Conservation (phyloP, 2,329 filamentous ascomycete genomes). For the Pseudogymnoascus pannorum region DNA sequence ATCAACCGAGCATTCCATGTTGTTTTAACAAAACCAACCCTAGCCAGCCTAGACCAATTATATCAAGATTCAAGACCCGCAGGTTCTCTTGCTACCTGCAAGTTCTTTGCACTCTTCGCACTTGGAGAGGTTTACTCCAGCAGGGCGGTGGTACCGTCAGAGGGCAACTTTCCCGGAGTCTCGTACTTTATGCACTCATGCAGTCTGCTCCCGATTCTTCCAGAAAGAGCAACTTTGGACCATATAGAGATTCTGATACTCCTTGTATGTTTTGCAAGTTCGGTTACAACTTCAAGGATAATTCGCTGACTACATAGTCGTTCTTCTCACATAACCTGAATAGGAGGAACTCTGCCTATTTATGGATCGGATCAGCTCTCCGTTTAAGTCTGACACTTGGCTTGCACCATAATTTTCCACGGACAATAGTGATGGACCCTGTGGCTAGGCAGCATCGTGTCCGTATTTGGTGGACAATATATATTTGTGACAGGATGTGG, state of each 20-base stretch:
- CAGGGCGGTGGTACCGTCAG: conserved; percentile 26
- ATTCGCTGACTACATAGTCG: conserved; percentile 26
- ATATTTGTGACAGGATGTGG: conserved; percentile 40
- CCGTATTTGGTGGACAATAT: conserved; percentile 38
- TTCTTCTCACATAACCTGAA: conserved; percentile 40
- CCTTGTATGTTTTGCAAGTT: conserved; percentile 30
- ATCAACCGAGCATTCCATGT: conserved; percentile 37
- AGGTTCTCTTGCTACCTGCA: conserved; percentile 32
- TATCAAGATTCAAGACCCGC: conserved; percentile 31
- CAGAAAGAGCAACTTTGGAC: conserved; percentile 37
- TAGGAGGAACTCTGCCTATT: conserved; percentile 37
- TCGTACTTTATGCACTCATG: conserved; percentile 37
- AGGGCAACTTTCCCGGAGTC: conserved; percentile 36
- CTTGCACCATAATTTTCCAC: conserved; percentile 35
- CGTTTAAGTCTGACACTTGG: conserved; percentile 35
- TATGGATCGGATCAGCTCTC: conserved; percentile 38
- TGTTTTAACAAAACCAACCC: conserved; percentile 33
- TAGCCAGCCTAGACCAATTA: conserved; percentile 32
- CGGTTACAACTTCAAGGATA: neutral
- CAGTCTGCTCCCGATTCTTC: conserved; percentile 32
- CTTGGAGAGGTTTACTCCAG: conserved; percentile 40
- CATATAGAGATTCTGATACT: conserved; percentile 38
- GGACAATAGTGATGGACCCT: conserved; percentile 30
- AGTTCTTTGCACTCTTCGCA: conserved; percentile 39
- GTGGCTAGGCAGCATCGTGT: conserved; percentile 33